Percentiles rank a stretch among this genome's conserved stretches.
Conservation (phyloP, 139 green algal genomes). For the Chara braunii region DNA sequence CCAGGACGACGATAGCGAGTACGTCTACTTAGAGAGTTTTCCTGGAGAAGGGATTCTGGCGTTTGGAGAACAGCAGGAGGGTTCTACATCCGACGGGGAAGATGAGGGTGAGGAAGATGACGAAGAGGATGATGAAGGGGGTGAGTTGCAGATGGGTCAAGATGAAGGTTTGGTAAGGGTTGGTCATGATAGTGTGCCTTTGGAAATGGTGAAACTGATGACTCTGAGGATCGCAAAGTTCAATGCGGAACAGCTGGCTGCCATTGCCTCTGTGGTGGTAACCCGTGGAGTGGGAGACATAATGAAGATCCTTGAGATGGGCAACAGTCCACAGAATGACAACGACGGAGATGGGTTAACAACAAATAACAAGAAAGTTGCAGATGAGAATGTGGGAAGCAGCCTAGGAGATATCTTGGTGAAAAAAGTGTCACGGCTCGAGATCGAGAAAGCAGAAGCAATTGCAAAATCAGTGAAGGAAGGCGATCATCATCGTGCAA, state of each 20-base stretch:
- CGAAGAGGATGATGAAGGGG: neutral
- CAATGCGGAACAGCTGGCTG: conserved; percentile 1
- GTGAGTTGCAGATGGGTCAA: neutral
- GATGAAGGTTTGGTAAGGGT: neutral
- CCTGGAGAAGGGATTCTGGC: too few species aligned
- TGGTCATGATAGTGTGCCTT: too few species aligned
- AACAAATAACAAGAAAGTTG: neutral
- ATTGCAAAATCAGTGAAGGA: neutral
- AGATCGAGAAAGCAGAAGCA: conserved; percentile 30
- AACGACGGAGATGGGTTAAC: too few species aligned
- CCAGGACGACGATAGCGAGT: neutral
- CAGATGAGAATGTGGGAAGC: neutral
- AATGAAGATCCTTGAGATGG: too few species aligned
- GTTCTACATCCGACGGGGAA: too few species aligned
- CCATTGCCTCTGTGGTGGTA: conserved; percentile 14
- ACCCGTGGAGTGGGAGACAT: conserved; percentile 10
- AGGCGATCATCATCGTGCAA: neutral
- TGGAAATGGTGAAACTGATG: conserved; percentile 30
- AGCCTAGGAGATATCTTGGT: conserved; percentile 27
- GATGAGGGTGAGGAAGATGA: conserved; percentile 16
- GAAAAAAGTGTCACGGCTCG: conserved; percentile 28
- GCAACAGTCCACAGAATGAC: too few species aligned
- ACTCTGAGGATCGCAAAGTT: neutral
- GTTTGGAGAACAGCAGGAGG: too few species aligned
- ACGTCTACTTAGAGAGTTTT: too few species aligned